Evolutionary conservation across 805 yeast genomes (phyloP), one percentile per base, ranked within the genome.

Genomic region (Ogataea siamensis): DNA sequence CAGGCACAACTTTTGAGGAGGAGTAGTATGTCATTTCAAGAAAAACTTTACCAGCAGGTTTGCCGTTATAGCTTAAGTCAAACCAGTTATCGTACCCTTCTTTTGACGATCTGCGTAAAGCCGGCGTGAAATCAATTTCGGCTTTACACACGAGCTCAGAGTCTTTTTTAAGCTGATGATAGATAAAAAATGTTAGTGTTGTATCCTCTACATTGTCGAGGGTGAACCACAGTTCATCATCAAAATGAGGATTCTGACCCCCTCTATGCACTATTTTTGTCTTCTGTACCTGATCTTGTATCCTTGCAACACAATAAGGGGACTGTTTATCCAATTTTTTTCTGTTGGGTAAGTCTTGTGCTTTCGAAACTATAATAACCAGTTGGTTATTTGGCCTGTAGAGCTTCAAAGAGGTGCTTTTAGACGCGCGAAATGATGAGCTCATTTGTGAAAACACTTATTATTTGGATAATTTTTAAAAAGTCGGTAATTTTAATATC

Each of bases 241-340:
- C 80, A 87, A 97, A 93, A 14, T 70, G 75, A 1, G 99, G 99
- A 4, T 86, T 83, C 57, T 93, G 99, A 2, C 99, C 99, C 1
- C 96, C 99, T 49, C 98, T 67, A 36, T 76, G 73, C 42, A 85
- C 79, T 0, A 87, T 73, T 23, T 78, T 80, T 1, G 97, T 87
- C 53, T 83, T 78, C 47, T 84, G 80, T 7, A 94, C 91, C 51
- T 76, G 75, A 43, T 86, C 87, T 19, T 89, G 91, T 5, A 93
- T 70, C 40, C 98, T 68, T 9, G 86, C 70, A 5, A 91, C 78
- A 43, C 88, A 83, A 63, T 87, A 89, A 2, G 98, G 99, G 47
- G 86, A 83, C 62, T 93, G 99, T 54, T 93, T 93, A 54, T 94
- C 97, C 35, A 91, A 68, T 46, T 83, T 86, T 24, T 91, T 70